Base-by-base conservation (phyloP, 2,329 filamentous ascomycete genomes). In the Paracoccidioides lutzii region DNA sequence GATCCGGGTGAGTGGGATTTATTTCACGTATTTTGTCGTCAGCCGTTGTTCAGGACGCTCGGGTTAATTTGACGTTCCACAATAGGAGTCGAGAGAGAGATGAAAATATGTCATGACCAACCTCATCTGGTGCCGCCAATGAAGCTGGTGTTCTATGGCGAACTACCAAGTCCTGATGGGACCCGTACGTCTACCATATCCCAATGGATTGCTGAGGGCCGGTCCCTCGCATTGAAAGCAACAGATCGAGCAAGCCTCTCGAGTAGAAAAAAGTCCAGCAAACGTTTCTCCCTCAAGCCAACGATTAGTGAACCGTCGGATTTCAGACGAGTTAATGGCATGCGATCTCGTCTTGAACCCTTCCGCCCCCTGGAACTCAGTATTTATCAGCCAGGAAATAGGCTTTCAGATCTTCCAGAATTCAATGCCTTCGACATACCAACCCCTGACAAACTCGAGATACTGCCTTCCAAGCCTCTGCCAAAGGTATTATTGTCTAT, bases 331-430 rank as follows among this genome's bases (percentile, higher is more conserved):
- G 69, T 73, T 14, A 62, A 66, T 43, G 62, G 63, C 40, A 51
- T 53, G 10, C 38, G 3, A 28, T 59, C 57, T 38, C 57, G 60
- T 32, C 55, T 54, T 28, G 59, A 60, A 22, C 58, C 60, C 12
- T 76, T 71, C 59, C 63, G 69, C 38, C 74, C 74, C 3, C 64
- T 77, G n/a, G 69, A 76, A 62, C 65, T 77, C 49, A 76, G 69
- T 60, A 76, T 77, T 54, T 70, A 75, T 61, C 62, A 67, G 53
- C 67, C 71, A n/a, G 69, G 68, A 42, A 73, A 75, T 61, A 66
- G 67, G 56, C 62, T 76, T 12, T 73, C 75, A 33, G 68, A 73
- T 56, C 65, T 77, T 35, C 75, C 75, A 22, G 65, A 65, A 30
- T 77, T 77, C 58, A 68, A 70, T 15, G 54, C 64, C 2, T 70